Evolutionary conservation across 1,139 yeast genomes (phyloP).

Genomic region (Blastobotrys aristatus): DNA sequence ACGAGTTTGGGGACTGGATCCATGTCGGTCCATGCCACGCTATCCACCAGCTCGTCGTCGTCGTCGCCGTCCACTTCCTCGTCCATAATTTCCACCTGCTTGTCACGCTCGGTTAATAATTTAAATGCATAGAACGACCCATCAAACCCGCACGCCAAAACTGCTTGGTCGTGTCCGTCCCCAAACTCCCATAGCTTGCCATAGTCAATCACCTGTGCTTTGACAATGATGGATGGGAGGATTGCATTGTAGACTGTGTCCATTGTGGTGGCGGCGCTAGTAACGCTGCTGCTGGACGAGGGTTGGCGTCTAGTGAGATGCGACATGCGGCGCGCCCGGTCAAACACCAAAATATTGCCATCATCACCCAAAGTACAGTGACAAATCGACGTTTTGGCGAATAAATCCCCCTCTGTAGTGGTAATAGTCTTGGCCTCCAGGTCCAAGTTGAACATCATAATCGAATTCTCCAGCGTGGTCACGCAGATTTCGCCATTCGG

Average conservation of each 20-base stretch:
- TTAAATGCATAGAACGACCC: conserved; percentile 15
- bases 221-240: conserved; percentile 15
- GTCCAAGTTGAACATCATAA: conserved; percentile 12
- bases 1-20: not conserved
- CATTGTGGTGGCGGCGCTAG: not conserved
- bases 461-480: conserved; percentile 16
- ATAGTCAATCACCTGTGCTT: conserved; percentile 4
- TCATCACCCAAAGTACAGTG: conserved; percentile 14
- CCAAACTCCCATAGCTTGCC: conserved; percentile 7
- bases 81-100: not conserved
- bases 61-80: not conserved
- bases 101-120: not conserved
- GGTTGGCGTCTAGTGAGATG: conserved; percentile 1
- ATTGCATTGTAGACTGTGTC: conserved; percentile 1
- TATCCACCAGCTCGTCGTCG: not conserved
- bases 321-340: conserved; percentile 10
- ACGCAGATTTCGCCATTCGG: conserved; percentile 13
- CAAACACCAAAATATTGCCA: conserved; percentile 16
- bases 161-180: not conserved
- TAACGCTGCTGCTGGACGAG: conserved; percentile 11
- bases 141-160: conserved; percentile 14
- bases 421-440: conserved; percentile 1
- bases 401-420: conserved; percentile 15
- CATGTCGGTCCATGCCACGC: not conserved
- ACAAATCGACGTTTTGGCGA: conserved; percentile 13